Conservation (phyloP, 257 asterid species). For the Fraxinus excelsior region DNA sequence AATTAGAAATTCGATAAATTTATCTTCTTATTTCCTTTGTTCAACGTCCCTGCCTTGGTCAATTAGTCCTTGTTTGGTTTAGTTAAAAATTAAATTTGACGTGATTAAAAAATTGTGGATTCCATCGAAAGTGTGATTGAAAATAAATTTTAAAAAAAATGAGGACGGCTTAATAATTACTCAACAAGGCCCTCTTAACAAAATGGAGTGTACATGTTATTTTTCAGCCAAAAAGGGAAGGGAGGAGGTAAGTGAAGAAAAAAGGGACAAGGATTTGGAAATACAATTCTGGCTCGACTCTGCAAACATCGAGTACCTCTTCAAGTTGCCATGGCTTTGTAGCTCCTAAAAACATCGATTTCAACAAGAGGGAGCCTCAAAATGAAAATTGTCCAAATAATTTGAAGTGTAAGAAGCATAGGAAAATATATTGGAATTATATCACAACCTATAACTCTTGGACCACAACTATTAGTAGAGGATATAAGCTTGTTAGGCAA, state of each 20-base stretch:
- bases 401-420: constrained; percentile 4
- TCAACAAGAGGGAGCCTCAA: constrained; percentile 74
- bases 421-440: not conserved
- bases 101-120: no score
- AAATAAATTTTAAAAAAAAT: no score
- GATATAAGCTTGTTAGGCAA: not conserved
- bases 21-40: no score
- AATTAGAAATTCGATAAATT: no score
- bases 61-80: no score
- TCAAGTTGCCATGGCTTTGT: constrained; percentile 84
- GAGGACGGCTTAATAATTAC: no score
- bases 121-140: no score
- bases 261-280: constrained; percentile 74
- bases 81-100: no score
- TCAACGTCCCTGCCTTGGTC: no score
- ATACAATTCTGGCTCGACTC: constrained; percentile 53
- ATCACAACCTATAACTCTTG: not conserved
- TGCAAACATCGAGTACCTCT: constrained; percentile 64
- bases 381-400: constrained; percentile 61
- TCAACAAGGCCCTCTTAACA: no score
- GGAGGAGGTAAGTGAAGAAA: not conserved
- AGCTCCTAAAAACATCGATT: constrained; percentile 74
- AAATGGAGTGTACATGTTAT: no score
- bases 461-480: not conserved
- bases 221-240: not conserved